A percentile compares a stretch with the other conserved stretches of the same genome.
These are phyloP conservation scores for Gracilaria domingensis DNA, from an alignment of 23 red algal genomes.

Conservation along the genomic window DNA sequence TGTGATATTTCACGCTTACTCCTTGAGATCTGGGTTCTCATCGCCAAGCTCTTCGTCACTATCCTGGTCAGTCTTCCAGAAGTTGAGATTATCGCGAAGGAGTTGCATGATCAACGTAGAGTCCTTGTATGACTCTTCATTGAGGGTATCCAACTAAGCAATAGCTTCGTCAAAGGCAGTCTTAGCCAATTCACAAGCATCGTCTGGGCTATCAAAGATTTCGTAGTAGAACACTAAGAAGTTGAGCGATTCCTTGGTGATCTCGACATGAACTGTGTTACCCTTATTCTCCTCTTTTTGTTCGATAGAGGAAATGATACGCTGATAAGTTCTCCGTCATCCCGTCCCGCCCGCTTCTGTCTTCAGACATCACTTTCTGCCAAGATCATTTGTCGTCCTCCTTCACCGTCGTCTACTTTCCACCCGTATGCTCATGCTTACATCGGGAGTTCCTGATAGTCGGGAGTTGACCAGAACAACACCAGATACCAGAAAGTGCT, in stretches of 20 bases:
- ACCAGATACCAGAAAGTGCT: conserved; percentile 60
- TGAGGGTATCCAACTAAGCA: conserved; percentile 96
- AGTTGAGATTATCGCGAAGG: conserved; percentile 97
- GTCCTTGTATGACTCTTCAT: conserved; percentile 98
- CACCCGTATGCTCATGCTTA: conserved; percentile 66
- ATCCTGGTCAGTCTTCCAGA: conserved; percentile 87
- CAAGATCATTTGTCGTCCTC: too few species aligned
- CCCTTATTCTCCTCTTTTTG: conserved; percentile 96
- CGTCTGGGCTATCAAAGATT: conserved; percentile 93
- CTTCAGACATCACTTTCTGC: too few species aligned
- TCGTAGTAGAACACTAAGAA: conserved; percentile 99
- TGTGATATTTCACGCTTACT: conserved; percentile 36
- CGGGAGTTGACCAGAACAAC: conserved; percentile 65
- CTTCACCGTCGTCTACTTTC: too few species aligned
- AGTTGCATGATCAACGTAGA: conserved; percentile 99
- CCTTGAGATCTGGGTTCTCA: conserved; percentile 60
- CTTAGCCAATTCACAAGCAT: conserved; percentile 96
- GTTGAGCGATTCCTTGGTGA: conserved; percentile 99
- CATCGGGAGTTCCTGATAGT: conserved; percentile 84
- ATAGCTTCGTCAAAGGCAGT: conserved; percentile 99
- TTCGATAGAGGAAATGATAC: conserved; percentile 99
- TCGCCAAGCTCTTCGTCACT: conserved; percentile 60
- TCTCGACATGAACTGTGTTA: conserved; percentile 85
- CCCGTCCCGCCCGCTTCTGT: too few species aligned
- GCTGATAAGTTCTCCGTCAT: conserved; percentile 91